These are phyloP conservation scores for Lentinula novae-zelandiae DNA, from an alignment of 1,284 basidiomycete genomes.

Conservation along the genomic window DNA sequence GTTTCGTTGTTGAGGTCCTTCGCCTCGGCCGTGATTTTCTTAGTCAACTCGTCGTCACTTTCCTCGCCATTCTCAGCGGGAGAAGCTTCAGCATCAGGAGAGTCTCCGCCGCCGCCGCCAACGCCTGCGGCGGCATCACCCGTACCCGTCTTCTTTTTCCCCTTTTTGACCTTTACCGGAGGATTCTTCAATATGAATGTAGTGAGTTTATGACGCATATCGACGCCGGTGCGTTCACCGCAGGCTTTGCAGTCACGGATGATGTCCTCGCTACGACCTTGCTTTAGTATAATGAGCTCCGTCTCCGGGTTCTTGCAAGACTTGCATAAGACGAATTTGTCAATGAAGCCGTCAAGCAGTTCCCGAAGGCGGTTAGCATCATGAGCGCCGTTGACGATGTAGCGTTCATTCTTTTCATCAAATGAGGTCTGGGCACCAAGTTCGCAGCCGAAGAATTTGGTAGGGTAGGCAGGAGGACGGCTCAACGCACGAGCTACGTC, in stretches of 20 bases:
- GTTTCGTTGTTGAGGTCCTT: conserved; percentile 67
- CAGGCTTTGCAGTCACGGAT: conserved; percentile 98
- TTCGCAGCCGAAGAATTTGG: conserved; percentile 99
- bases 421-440: conserved; percentile 97
- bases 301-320: conserved; percentile 99
- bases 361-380: conserved; percentile 91
- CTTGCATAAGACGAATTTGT: conserved; percentile 96
- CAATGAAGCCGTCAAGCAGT: conserved; percentile 95
- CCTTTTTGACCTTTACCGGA: conserved; percentile 82
- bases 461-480: conserved; percentile 93
- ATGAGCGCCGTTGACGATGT: conserved; percentile 98
- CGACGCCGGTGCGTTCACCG: conserved; percentile 86
- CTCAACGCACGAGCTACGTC: conserved; percentile 95
- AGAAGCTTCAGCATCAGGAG: conserved; percentile 32
- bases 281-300: conserved; percentile 88
- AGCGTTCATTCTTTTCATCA: conserved; percentile 95
- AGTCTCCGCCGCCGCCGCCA: conserved; percentile 45
- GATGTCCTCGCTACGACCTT: conserved; percentile 72
- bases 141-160: conserved; percentile 57
- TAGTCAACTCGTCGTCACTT: conserved; percentile 80
- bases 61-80: conserved; percentile 45
- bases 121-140: conserved; percentile 51
- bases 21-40: conserved; percentile 84
- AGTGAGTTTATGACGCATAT: conserved; percentile 97
- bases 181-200: conserved; percentile 99